These are phyloP conservation scores for Ustilaginoidea virens DNA, from an alignment of 2,329 filamentous ascomycete genomes.

Conservation along the genomic window DNA sequence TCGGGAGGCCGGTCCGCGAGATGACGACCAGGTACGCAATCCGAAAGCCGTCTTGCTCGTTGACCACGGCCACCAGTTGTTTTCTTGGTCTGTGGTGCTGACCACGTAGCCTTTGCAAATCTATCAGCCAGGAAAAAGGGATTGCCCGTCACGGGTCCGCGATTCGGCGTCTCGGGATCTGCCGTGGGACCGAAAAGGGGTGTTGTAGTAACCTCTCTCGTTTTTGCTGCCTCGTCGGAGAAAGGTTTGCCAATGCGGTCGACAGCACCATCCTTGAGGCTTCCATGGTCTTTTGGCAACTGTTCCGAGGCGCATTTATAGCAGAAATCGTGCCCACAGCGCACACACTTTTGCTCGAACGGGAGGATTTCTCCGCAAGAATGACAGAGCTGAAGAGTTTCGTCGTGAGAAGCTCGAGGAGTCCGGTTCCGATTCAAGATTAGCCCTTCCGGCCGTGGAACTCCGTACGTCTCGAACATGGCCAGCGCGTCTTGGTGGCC, in stretches of 20 bases:
- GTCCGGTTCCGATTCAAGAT: conserved; percentile 21
- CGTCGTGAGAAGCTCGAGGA: conserved; percentile 8
- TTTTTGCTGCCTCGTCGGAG: neutral
- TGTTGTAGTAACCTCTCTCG: no score
- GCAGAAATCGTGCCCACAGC: conserved; percentile 37
- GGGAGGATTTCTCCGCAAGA: conserved; percentile 28
- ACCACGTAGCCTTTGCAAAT: conserved; percentile 7
- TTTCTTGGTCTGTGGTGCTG: conserved; percentile 11
- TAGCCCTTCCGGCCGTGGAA: conserved; percentile 30
- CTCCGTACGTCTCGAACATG: conserved; percentile 30
- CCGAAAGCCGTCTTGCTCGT: conserved; percentile 11
- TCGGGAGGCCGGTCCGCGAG: conserved; percentile 5
- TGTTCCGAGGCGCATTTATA: conserved; percentile 26
- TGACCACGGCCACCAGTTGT: conserved; percentile 8
- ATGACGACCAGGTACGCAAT: conserved; percentile 14
- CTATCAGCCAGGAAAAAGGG: conserved; percentile 18
- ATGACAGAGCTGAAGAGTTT: conserved; percentile 28
- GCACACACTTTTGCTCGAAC: conserved; percentile 24
- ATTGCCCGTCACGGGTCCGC: conserved; percentile 12
- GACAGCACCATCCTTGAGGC: neutral
- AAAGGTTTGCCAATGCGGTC: neutral
- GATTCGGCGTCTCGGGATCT: conserved; percentile 1
- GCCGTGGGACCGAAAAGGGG: neutral
- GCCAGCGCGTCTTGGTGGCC: conserved; percentile 27
- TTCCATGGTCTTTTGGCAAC: conserved; percentile 2